Evolutionary conservation across 2,329 filamentous ascomycete species (phyloP).

Genomic region (Aspergillus flavus): DNA sequence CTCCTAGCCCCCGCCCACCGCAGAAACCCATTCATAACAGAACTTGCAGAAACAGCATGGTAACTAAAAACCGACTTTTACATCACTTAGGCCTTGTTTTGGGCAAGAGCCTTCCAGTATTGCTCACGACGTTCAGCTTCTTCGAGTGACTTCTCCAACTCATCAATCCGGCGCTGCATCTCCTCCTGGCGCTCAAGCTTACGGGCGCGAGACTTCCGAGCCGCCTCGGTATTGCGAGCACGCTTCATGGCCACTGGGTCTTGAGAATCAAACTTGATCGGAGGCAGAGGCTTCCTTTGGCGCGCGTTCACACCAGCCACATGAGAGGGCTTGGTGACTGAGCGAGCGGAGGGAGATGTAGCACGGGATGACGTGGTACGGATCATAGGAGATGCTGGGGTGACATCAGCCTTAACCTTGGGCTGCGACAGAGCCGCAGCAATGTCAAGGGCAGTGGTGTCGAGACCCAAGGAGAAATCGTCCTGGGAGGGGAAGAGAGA

Average conservation of each 20-base stretch:
- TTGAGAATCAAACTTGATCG: slow-evolving; percentile 72
- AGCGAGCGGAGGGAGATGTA: slow-evolving; percentile 42
- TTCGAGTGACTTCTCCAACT: slow-evolving; percentile 58
- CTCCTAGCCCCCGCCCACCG: slow-evolving; percentile 41
- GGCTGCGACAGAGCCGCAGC: slow-evolving; percentile 23
- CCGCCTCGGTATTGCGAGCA: slow-evolving; percentile 88
- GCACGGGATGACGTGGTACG: slow-evolving; percentile 45
- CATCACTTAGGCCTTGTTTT: slow-evolving; percentile 22
- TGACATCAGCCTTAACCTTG: slow-evolving; percentile 20
- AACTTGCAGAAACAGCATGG: slow-evolving; percentile 21
- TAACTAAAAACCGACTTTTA: slow-evolving; percentile 22
- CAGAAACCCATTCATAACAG: slow-evolving; percentile 26
- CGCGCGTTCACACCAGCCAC: slow-evolving; percentile 71
- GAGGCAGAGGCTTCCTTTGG: slow-evolving; percentile 77
- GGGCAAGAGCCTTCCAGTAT: slow-evolving; percentile 40
- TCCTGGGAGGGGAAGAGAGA: slow-evolving; percentile 56
- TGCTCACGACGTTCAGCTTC: slow-evolving; percentile 40
- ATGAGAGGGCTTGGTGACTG: slow-evolving; percentile 66
- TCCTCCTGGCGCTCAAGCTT: slow-evolving; percentile 77
- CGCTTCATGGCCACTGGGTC: slow-evolving; percentile 87
- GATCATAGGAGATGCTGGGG: slow-evolving; percentile 30
- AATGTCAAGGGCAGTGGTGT: slow-evolving; percentile 39
- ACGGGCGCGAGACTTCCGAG: slow-evolving; percentile 86
- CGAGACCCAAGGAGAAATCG: slow-evolving; percentile 27
- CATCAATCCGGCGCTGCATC: slow-evolving; percentile 72